These are phyloP conservation scores for Magnolia kwangsiensis DNA, from an alignment of 164 flowering plant species.

Conservation along the genomic window DNA sequence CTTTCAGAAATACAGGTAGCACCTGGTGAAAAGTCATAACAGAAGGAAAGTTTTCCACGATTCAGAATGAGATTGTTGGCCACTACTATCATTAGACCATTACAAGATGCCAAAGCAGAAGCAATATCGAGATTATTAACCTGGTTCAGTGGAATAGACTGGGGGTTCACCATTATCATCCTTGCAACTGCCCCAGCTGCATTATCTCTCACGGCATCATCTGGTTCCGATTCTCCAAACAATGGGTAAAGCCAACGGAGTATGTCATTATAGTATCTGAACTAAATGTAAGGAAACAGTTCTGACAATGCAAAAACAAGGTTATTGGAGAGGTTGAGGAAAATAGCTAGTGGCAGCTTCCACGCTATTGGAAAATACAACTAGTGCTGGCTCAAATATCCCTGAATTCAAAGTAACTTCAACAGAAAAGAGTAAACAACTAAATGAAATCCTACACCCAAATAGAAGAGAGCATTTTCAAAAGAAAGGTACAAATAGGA, in stretches of 20 bases:
- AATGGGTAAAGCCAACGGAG: conserved; percentile 77
- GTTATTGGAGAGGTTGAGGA: neutral
- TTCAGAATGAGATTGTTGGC: neutral
- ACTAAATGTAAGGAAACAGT: conserved; percentile 31
- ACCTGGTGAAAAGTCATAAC: conserved; percentile 42
- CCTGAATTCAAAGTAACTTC: neutral
- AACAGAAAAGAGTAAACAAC: neutral
- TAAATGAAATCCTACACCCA: neutral
- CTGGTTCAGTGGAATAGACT: conserved; percentile 83
- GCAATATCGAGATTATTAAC: conserved; percentile 26
- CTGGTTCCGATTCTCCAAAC: conserved; percentile 90
- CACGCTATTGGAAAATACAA: neutral
- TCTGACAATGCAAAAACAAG: neutral
- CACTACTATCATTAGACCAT: neutral
- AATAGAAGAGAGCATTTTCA: neutral
- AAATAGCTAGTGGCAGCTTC: neutral
- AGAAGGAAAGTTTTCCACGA: neutral
- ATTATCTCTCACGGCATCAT: conserved; percentile 95
- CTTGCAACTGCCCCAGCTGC: conserved; percentile 99
- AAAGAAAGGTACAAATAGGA: neutral
- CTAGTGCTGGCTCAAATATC: neutral
- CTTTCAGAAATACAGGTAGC: conserved; percentile 81
- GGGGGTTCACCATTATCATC: conserved; percentile 92
- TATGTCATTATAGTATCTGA: conserved; percentile 69
- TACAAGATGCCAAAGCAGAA: neutral